Evolutionary conservation across 164 flowering plant genomes (phyloP).

Genomic region (Chimonanthus salicifolius): DNA sequence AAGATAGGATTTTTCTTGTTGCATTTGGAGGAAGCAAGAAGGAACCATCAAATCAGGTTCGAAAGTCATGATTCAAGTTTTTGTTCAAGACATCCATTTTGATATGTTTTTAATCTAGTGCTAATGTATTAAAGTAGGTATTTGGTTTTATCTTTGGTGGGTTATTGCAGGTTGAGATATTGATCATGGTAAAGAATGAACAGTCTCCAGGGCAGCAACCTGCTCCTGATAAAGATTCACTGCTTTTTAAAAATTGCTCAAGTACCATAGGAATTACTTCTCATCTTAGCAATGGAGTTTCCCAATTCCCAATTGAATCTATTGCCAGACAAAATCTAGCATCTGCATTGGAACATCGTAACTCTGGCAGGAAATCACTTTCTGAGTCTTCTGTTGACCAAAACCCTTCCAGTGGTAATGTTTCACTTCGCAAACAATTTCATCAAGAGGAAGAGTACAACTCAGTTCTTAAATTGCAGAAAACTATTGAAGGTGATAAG

Average conservation of each 20-base stretch:
- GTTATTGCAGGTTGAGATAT: slow-evolving; percentile 68
- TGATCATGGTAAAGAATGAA: slow-evolving; percentile 60
- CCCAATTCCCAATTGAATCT: slow-evolving; percentile 38
- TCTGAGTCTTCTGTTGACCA: slow-evolving; percentile 57
- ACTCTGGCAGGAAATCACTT: slow-evolving; percentile 82
- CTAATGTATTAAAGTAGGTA: not conserved
- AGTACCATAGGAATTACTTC: slow-evolving; percentile 27
- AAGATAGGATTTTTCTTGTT: slow-evolving; percentile 78
- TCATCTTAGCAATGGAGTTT: slow-evolving; percentile 21
- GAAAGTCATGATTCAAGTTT: not conserved
- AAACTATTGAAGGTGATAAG: slow-evolving; percentile 45
- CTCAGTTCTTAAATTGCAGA: slow-evolving; percentile 24
- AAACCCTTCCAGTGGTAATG: slow-evolving; percentile 47
- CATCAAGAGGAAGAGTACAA: slow-evolving; percentile 45
- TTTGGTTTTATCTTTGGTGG: not conserved
- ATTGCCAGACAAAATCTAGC: slow-evolving; percentile 59
- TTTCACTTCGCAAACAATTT: slow-evolving; percentile 68
- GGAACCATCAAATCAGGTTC: slow-evolving; percentile 89
- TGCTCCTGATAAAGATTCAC: slow-evolving; percentile 35
- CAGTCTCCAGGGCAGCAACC: slow-evolving; percentile 39
- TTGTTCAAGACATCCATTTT: not conserved
- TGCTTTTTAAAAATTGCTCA: slow-evolving; percentile 39
- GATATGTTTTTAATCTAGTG: not conserved
- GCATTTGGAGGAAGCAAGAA: slow-evolving; percentile 93
- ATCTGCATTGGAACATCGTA: slow-evolving; percentile 73